A percentile compares a stretch with the other conserved stretches of the same genome.
Conservation (phyloP, 139 green algal species). For the Micractinium conductrix region DNA sequence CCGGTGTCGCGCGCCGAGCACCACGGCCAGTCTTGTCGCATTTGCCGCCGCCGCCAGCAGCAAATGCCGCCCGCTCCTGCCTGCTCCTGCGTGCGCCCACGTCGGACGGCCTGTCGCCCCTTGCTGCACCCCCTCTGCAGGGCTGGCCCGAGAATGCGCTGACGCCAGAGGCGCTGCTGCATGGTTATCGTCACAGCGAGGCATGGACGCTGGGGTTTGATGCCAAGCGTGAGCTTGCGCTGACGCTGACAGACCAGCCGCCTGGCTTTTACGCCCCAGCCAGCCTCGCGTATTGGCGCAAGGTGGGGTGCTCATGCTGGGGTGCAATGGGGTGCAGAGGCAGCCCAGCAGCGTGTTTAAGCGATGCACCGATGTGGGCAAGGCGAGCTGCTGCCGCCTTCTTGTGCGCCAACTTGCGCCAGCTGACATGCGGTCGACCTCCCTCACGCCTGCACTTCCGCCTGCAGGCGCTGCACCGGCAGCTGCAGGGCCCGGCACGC, state of each 20-base stretch:
- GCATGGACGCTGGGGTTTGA: slow-evolving; percentile 3
- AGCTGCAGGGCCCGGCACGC: slow-evolving; percentile 14
- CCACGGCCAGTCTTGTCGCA: too few relatives aligned
- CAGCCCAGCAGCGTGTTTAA: too few relatives aligned
- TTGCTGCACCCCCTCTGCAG: background rate
- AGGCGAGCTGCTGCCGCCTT: too few relatives aligned
- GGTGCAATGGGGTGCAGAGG: background rate
- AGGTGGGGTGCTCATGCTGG: background rate
- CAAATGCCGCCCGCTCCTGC: background rate
- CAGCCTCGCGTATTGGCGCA: slow-evolving; percentile 16
- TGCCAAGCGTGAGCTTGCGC: slow-evolving; percentile 6
- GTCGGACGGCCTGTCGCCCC: too few relatives aligned
- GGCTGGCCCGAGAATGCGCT: slow-evolving; percentile 27
- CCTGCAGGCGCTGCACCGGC: slow-evolving; percentile 21
- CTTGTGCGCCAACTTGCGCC: too few relatives aligned
- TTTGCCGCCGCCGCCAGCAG: background rate
- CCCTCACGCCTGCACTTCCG: background rate
- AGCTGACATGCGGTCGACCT: background rate
- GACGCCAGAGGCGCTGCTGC: slow-evolving; percentile 8
- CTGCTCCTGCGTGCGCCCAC: too few relatives aligned
- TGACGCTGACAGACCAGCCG: slow-evolving; percentile 30
- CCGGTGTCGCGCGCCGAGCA: too few relatives aligned
- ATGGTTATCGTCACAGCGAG: slow-evolving; percentile 26
- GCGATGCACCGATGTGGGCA: too few relatives aligned
- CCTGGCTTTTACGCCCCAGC: background rate